phyloP scores from a whole-genome alignment of 495 filamentous ascomycete genomes.

The Podospora tetraspora region DNA sequence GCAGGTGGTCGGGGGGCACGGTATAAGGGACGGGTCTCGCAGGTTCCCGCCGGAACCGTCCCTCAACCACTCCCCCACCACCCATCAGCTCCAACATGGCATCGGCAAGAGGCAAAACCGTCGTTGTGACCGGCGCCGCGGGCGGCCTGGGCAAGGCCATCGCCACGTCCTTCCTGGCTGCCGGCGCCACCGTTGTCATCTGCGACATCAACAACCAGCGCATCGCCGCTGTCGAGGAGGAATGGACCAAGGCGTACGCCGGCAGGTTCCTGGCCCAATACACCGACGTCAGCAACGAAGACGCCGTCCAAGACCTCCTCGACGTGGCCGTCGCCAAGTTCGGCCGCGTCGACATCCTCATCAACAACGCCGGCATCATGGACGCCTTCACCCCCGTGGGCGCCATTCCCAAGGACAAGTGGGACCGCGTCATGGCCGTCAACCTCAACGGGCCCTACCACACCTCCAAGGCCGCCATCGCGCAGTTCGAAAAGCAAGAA shows the following conservation, averaged over 20 bases:
- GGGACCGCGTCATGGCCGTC: conserved; percentile 54
- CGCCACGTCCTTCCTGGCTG: conserved; percentile 33
- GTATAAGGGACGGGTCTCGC: neutral
- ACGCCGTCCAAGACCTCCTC: conserved; percentile 32
- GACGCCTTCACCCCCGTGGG: conserved; percentile 53
- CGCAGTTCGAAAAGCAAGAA: conserved; percentile 36
- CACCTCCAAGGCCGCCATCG: conserved; percentile 48
- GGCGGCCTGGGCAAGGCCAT: conserved; percentile 41
- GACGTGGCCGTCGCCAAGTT: conserved; percentile 32
- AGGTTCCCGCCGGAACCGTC: neutral
- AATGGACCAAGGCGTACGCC: conserved; percentile 24
- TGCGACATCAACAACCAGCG: conserved; percentile 45
- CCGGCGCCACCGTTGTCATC: conserved; percentile 40
- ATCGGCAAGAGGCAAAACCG: conserved; percentile 33
- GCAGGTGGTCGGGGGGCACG: neutral
- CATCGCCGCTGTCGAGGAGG: conserved; percentile 26
- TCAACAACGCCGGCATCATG: conserved; percentile 51
- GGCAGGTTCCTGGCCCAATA: conserved; percentile 28
- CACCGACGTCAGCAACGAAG: conserved; percentile 36
- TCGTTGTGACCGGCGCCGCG: conserved; percentile 41
- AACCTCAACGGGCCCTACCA: conserved; percentile 58
- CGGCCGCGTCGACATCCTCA: conserved; percentile 42
- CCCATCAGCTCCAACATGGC: conserved; percentile 12
- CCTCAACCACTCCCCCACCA: neutral
- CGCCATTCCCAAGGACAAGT: conserved; percentile 43